phyloP scores from a whole-genome alignment of 2,329 filamentous ascomycete species.

The Calycina marina region DNA sequence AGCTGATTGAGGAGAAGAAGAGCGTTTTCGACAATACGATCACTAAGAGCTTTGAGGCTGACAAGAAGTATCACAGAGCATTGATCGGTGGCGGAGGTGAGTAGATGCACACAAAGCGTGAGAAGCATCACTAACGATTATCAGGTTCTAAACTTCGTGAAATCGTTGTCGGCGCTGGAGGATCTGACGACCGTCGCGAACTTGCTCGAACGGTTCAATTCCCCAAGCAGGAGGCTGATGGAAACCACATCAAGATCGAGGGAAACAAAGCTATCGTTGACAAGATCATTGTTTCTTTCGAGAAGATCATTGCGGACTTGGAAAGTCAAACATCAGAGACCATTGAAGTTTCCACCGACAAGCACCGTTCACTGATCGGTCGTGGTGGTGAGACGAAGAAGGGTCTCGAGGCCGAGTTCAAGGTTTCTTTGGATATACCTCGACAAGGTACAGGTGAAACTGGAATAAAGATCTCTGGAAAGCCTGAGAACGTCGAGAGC shows the following conservation, averaged over 20 bases:
- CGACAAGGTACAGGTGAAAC: constrained; percentile 75
- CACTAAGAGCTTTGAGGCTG: constrained; percentile 71
- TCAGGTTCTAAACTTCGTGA: constrained; percentile 73
- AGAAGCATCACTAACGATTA: constrained; percentile 3
- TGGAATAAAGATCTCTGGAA: constrained; percentile 73
- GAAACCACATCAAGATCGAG: constrained; percentile 75
- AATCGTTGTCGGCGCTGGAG: constrained; percentile 77
- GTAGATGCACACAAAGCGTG: constrained; percentile 21
- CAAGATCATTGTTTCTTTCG: constrained; percentile 71
- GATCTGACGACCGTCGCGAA: constrained; percentile 70
- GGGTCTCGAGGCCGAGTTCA: constrained; percentile 73
- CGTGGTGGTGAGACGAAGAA: constrained; percentile 80
- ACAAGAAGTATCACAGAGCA: constrained; percentile 81
- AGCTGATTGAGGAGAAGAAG: constrained; percentile 73
- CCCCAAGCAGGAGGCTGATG: constrained; percentile 73
- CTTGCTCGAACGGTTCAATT: constrained; percentile 88
- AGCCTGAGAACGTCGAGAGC: constrained; percentile 63
- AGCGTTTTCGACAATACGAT: constrained; percentile 84
- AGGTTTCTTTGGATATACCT: constrained; percentile 78
- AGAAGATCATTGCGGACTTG: constrained; percentile 67
- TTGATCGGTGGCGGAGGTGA: constrained; percentile 81
- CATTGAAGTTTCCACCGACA: constrained; percentile 73
- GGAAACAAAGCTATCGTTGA: constrained; percentile 74
- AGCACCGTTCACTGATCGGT: constrained; percentile 84
- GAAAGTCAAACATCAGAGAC: constrained; percentile 68